Base-by-base conservation (phyloP, 441 rosid species). In the Geranium incanum region DNA sequence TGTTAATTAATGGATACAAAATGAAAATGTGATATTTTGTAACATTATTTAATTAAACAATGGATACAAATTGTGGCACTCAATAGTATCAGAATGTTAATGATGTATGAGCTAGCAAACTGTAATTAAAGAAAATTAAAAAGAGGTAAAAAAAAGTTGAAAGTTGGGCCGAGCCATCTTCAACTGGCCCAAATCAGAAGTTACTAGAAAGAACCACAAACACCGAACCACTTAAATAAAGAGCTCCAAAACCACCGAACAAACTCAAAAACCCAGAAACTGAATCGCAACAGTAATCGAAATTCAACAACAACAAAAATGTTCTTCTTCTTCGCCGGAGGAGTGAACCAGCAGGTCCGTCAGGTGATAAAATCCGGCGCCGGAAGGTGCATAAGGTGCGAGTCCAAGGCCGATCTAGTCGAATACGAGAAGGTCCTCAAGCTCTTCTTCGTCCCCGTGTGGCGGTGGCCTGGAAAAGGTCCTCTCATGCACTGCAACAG, bases 251-350 rank as follows among this genome's bases (percentile, higher is more conserved):
- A 12, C 16, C 7, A 43, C 50, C 11, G 11, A 43, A 7, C 11
- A 43, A 43, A 7, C 5, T 39, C 43, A 39, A 4, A 39, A 39
- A 6, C 11, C 1, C 11, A 6, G 11, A 43, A 43, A 6, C 2
- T 11, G 50, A 8, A 50, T 12, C 15, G 16, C 57, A 50, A 50
- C 3, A 28, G 33, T 28, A 28, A 50, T 13, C 3, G 16, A 12
- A 8, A 50, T 12, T 50, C 5, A 11, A 0, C 3, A 12, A 1
- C 15, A 50, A 36, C 3, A 4, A 70, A 64, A 8, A 89, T 90
- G 95, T 87, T 90, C 84, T 88, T 90, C 87, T 93, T 93, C 86
- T 86, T 90, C 72, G 95, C 77, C 1, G 98, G 97, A 23, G 96
- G 94, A 67, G 45, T 93, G 62, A 90, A 86, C 72, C 97, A 93